Base-by-base conservation (phyloP, 2,329 filamentous ascomycete species). In the Cladobotryum protrusum region DNA sequence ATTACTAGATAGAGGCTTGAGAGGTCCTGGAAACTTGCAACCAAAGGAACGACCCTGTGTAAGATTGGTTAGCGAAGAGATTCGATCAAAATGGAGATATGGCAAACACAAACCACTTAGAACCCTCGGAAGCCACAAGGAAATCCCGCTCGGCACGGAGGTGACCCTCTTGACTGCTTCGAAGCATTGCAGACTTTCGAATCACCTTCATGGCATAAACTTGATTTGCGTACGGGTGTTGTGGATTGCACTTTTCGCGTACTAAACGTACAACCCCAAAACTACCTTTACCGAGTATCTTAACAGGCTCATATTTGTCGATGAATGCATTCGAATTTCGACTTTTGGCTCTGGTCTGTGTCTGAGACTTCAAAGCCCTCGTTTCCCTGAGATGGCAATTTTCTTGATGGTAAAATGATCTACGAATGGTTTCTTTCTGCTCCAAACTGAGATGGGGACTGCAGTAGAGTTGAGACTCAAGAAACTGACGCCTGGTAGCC, bases 151-250 rank as follows among this genome's bases (percentile, higher is more conserved):
- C 92, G 0, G 91, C 92, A 34, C 89, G 83, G 17, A 99, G 69
- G 69, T 97, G 93, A 0, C 89, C 92, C 67, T 97, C 92, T 69
- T 97, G 93, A 55, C 86, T 86, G 53, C 89, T 93, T 12, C 85
- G 82, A 49, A 97, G 76, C 91, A 96, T 97, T 49, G 89, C 84
- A 1, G 89, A 89, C 64, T 99, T 99, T 51, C 87, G 83, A 57
- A 97, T 97, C 32, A 96, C 87, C 65, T 97, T 97, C 92, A 97
- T 96, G 13, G 93, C 93, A 65, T 86, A 97, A 1, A 96, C 82
- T 50, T 86, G 78, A 11, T 61, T 59, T 4, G 63, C 52, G 20
- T 57, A 60, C 40, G 57, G 52, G 56, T 66, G 58, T 2, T 56
- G 60, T 0, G 57, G 47, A n/a, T 59, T 60, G 15, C 57, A 47